Evolutionary conservation across 179 eudicot genomes (phyloP).

Genomic region (Corrigiola litoralis): DNA sequence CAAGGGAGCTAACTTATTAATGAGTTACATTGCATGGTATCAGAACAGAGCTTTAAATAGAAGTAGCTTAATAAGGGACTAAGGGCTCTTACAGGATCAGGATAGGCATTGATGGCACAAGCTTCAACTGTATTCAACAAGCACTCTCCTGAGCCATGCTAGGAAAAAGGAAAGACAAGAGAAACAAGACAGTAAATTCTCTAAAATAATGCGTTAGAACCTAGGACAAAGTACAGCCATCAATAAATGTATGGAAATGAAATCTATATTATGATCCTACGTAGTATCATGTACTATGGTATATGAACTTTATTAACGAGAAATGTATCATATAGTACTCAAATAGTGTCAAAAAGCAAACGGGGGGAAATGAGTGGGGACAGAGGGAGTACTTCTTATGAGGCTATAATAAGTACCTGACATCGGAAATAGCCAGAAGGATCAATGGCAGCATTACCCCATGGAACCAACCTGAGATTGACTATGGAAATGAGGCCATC

Average conservation of each 20-base stretch:
- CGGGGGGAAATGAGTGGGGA: too few relatives aligned
- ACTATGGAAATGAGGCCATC: constrained; percentile 52
- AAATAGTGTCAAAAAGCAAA: too few relatives aligned
- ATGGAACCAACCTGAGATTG: constrained; percentile 62
- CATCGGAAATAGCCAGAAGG: constrained; percentile 48
- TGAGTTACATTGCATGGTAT: too few relatives aligned
- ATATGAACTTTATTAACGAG: too few relatives aligned
- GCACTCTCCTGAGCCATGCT: constrained; percentile 86
- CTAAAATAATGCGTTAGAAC: background rate
- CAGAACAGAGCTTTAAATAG: background rate
- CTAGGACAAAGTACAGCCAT: background rate
- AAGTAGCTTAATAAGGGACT: background rate
- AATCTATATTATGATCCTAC: too few relatives aligned
- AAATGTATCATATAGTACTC: too few relatives aligned
- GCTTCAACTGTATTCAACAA: constrained; percentile 71
- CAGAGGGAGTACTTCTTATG: too few relatives aligned
- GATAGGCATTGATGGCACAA: constrained; percentile 63
- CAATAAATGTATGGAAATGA: too few relatives aligned
- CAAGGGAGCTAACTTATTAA: background rate
- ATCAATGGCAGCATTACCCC: constrained; percentile 65
- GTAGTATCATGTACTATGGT: too few relatives aligned
- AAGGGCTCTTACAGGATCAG: constrained; percentile 53
- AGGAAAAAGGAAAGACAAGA: too few relatives aligned
- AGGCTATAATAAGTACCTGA: constrained; percentile 39
- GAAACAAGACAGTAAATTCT: too few relatives aligned